Percentiles rank a stretch among this genome's conserved stretches.
phyloP scores from a whole-genome alignment of 208 protist species.

The Acanthamoeba divionensis region DNA sequence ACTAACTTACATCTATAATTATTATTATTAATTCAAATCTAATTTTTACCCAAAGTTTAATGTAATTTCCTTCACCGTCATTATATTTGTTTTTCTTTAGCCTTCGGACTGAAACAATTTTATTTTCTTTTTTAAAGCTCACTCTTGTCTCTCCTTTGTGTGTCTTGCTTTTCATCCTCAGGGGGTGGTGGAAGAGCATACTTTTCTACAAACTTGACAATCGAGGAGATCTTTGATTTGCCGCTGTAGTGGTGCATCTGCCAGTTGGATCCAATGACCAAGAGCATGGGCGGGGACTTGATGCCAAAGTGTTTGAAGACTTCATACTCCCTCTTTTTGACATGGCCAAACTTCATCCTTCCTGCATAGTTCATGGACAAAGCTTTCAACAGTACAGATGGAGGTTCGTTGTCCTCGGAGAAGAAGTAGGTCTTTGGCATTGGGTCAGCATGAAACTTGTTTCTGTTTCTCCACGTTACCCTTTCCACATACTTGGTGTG shows the following conservation, averaged over 20 bases:
- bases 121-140: too few relatives aligned
- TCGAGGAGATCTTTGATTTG: neutral
- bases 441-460: neutral
- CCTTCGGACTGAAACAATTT: too few relatives aligned
- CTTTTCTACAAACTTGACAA: neutral
- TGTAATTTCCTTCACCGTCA: too few relatives aligned
- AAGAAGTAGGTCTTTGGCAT: slow-evolving; percentile 1
- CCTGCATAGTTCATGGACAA: neutral
- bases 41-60: too few relatives aligned
- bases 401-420: neutral
- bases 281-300: neutral
- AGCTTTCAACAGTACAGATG: neutral
- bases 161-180: too few relatives aligned
- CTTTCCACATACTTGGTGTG: neutral
- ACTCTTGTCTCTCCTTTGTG: too few relatives aligned
- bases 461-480: neutral
- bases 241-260: slow-evolving; percentile 20
- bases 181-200: neutral
- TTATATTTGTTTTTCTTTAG: too few relatives aligned
- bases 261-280: neutral
- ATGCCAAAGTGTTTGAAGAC: slow-evolving; percentile 31
- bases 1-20: too few relatives aligned
- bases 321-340: neutral
- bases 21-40: too few relatives aligned
- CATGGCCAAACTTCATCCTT: neutral